Evolutionary conservation across 805 yeast species (phyloP), one percentile per base, ranked within the genome.

Genomic region (Yarrowia yakushimensis): DNA sequence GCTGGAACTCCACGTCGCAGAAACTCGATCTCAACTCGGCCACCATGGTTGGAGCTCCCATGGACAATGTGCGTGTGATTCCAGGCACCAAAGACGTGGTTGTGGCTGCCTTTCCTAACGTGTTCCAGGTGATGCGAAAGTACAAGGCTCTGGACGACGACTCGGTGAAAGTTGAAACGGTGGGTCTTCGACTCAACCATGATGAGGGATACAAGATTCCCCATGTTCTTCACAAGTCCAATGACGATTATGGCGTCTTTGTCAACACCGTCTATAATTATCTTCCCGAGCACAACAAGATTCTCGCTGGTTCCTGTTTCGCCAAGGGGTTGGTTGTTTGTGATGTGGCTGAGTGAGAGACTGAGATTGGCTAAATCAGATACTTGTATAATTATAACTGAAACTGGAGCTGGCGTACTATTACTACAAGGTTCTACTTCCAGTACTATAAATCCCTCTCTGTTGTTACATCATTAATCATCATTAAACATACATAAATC

Each of bases 201-300:
- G 25, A 36, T 9, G 59, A 52, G 33, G 59, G 43, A 12, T 52
- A 52, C 33, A 34, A 52, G 59, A 25, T 34, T 2, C 43, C 43
- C 13, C 59, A 52, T 12, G 59, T 52, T n/a, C 23, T 52, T 13
- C 59, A 52, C 59, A 52, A 52, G 43, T 34, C 43, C 27, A 13
- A 52, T 15, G 59, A 36, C 11, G 59, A 36, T 18, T 25, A 52
- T 9, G 59, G 59, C 10, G 42, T 34, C 13, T 52, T 52, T 13
- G 43, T 52, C 25, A 52, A 52, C 33, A 52, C 59, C 8, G 59
- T 52, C 13, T 52, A 52, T 33, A 52, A 52, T 43, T 52, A 52
- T 33, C 25, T 52, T 18, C 59, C 59, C 42, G 36, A 52, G 42
- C 33, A 31, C 23, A 48, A 34, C 43, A 52, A 52, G 59, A 34